Evolutionary conservation across 2,329 filamentous ascomycete genomes (phyloP).

Genomic region (Cryphonectria japonica): DNA sequence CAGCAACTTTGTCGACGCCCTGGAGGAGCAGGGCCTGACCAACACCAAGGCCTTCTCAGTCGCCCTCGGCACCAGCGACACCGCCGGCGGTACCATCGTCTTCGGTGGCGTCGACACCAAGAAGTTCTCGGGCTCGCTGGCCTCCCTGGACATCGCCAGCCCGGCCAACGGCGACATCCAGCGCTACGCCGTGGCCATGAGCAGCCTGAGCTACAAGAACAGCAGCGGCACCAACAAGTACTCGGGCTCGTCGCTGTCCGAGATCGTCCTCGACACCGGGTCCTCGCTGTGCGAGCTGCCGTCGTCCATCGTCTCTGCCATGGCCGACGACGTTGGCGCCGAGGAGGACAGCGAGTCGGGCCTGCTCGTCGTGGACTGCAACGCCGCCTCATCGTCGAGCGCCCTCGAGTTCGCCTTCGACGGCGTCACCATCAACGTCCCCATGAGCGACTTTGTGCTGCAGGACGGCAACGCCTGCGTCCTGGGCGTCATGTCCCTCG

Average conservation of each 20-base stretch:
- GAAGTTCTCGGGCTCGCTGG: slow-evolving; percentile 46
- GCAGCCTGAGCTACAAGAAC: slow-evolving; percentile 41
- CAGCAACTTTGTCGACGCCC: slow-evolving; percentile 51
- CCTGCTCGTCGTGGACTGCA: slow-evolving; percentile 48
- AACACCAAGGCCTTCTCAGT: slow-evolving; percentile 39
- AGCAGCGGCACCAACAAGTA: slow-evolving; percentile 35
- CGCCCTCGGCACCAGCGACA: slow-evolving; percentile 38
- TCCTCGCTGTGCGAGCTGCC: slow-evolving; percentile 71
- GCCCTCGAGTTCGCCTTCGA: slow-evolving; percentile 46
- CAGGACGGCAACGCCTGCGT: slow-evolving; percentile 28
- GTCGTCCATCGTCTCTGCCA: slow-evolving; percentile 51
- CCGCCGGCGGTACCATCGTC: slow-evolving; percentile 39
- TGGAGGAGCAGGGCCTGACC: slow-evolving; percentile 53
- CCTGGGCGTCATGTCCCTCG: slow-evolving; percentile 32
- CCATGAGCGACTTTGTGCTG: slow-evolving; percentile 44
- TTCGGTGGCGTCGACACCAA: slow-evolving; percentile 53
- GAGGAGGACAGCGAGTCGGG: slow-evolving; percentile 45
- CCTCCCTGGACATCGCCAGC: slow-evolving; percentile 36
- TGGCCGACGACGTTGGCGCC: slow-evolving; percentile 51
- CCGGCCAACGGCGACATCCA: slow-evolving; percentile 36
- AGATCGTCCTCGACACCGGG: slow-evolving; percentile 66
- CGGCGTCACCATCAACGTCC: slow-evolving; percentile 42
- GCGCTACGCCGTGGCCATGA: slow-evolving; percentile 49
- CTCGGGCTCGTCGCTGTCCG: slow-evolving; percentile 41
- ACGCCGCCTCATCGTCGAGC: slow-evolving; percentile 36